Evolutionary conservation across 192 early-diverging fungal genomes (phyloP), one percentile per base, ranked within the genome.

Genomic region (Coemansia sp.): DNA sequence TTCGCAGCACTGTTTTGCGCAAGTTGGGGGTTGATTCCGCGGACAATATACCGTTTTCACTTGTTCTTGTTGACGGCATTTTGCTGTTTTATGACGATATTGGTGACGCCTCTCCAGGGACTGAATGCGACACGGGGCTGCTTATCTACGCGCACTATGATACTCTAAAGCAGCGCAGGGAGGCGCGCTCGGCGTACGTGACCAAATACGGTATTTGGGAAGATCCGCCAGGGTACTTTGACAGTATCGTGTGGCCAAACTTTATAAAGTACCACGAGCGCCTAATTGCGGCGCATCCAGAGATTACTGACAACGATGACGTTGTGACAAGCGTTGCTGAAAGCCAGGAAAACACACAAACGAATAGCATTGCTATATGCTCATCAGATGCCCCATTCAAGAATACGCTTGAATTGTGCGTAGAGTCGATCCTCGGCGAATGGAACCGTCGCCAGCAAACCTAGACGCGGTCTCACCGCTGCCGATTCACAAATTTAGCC

Each of bases 161-260:
- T 12, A 84, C 82, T 5, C 64, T 94, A 32, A 87, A 89, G 53
- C 35, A 69, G 11, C 71, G 93, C 16, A 65, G 93, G 22, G 83
- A 85, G 29, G 67, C 67, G 3, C 74, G 93, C n/a, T 38, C 70
- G 14, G 85, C 78, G 24, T 95, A 94, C 66, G 65, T 79, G 14
- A 94, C 92, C n/a, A 56, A 85, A 8, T 87, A 93, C 70, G 93
- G 92, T 58, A 67, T 75, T 25, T 92, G 90, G 90, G 61, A 60
- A 0, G 90, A 92, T 64, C 88, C 90, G 18, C 88, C 88, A 4
- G 85, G 84, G 14, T 92, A 90, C 58, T 92, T 92, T 77, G 86
- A 90, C 60, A 44, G 61, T 7, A 75, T 89, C 50, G 90, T 92
- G 3, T 92, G 88, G 88, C 89, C 90, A n/a, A 82, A 90, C 54